A percentile compares a stretch with the other conserved stretches of the same genome.
Conservation (phyloP, 805 yeast genomes). For the Dipodascus geniculatus region DNA sequence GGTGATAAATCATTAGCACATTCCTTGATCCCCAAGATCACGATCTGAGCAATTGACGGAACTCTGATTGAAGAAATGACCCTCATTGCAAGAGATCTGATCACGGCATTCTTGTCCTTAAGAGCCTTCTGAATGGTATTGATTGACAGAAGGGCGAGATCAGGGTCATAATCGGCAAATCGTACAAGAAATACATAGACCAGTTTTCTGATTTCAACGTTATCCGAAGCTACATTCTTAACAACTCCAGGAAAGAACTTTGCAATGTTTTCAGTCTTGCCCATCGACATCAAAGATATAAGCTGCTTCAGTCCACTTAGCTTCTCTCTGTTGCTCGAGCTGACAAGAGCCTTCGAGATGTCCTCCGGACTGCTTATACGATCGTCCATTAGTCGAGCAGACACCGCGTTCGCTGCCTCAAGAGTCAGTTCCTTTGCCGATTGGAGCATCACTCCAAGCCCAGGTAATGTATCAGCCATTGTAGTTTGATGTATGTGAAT, state of each 20-base stretch:
- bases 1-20: constrained; percentile 62
- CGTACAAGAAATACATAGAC: constrained; percentile 65
- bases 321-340: constrained; percentile 55
- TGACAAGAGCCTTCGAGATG: constrained; percentile 51
- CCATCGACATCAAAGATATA: constrained; percentile 20
- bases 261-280: constrained; percentile 30
- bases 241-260: constrained; percentile 74
- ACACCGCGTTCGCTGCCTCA: constrained; percentile 75
- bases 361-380: constrained; percentile 52
- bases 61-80: constrained; percentile 77
- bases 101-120: constrained; percentile 53
- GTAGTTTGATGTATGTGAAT: background rate
- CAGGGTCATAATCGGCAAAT: constrained; percentile 77
- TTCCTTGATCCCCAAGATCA: constrained; percentile 60
- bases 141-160: constrained; percentile 77
- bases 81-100: constrained; percentile 62
- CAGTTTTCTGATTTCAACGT: constrained; percentile 54
- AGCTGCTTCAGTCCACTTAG: constrained; percentile 49
- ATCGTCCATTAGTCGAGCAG: constrained; percentile 52
- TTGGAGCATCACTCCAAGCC: constrained; percentile 61
- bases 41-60: constrained; percentile 69
- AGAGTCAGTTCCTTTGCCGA: constrained; percentile 69
- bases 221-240: constrained; percentile 66
- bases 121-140: constrained; percentile 84
- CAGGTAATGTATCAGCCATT: constrained; percentile 48